Evolutionary conservation across 31 red algal species (phyloP), one percentile per base, ranked within the genome.

Genomic region (Asparagopsis taxiformis): DNA sequence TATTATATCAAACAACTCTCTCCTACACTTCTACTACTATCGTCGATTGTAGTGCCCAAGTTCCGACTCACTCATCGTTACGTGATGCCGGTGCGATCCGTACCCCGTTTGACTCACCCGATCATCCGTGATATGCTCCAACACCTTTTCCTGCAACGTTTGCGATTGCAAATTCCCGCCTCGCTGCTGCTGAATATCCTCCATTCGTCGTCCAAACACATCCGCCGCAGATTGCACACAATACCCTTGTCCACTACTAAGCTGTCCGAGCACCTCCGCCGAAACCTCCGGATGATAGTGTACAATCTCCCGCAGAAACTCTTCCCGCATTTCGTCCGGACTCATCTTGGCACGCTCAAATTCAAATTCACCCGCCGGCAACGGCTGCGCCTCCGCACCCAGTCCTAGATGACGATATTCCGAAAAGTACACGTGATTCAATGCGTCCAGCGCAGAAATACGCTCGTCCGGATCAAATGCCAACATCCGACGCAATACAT

Each of bases 281-380:
- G 48, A 56, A 33, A 64, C 39, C 36, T 90, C 75, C n/a, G 92
- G 92, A 62, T 95, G 92, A 54, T 95, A 95, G 34, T 85, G 72
- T 62, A 75, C 43, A 67, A 95, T 95, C 50, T 95, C 92, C 44
- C 55, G 53, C 46, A 89, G 51, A 38, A 95, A 95, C 72, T 87
- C 73, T 43, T 71, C 35, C 11, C 92, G 58, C 65, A 95, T 84
- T 58, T 85, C 77, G 10, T 82, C 76, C 1, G 72, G 71, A 16
- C 72, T 58, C 52, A 90, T 23, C 41, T 74, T 60, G 43, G 77
- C 62, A 9, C 73, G 62, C 54, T 95, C 92, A 59, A 95, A 95
- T 30, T 64, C 59, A 79, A 95, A 95, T 60, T 95, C 92, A 51
- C 70, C 59, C 31, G 52, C 51, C 3, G 79, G 66, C 29, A 95